phyloP scores from a whole-genome alignment of 176 grass and related monocot genomes.

The Phoenix roebelenii region DNA sequence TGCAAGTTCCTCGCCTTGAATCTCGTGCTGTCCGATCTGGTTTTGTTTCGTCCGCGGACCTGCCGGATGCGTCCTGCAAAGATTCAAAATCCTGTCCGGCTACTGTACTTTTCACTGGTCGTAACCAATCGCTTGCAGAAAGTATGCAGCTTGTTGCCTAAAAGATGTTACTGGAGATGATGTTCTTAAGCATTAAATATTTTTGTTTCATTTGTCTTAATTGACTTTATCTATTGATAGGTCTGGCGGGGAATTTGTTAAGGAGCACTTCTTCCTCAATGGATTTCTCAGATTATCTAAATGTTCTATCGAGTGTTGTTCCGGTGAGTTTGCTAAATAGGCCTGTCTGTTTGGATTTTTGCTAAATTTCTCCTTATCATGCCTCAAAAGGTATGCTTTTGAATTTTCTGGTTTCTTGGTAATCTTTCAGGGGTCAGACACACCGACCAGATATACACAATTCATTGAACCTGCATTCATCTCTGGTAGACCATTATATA shows the following conservation, averaged over 20 bases:
- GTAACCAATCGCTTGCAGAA: constrained; percentile 48
- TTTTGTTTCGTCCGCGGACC: constrained; percentile 14
- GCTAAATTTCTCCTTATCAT: neutral
- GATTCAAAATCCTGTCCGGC: constrained; percentile 48
- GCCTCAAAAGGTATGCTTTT: constrained; percentile 2
- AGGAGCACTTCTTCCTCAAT: constrained; percentile 23
- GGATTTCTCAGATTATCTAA: constrained; percentile 57
- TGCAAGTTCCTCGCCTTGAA: constrained; percentile 53
- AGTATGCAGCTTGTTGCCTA: constrained; percentile 24
- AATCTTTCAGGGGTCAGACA: constrained; percentile 48
- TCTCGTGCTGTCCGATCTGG: constrained; percentile 26
- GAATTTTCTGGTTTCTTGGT: neutral
- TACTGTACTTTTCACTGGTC: constrained; percentile 50
- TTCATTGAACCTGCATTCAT: constrained; percentile 61
- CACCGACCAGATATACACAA: constrained; percentile 28
- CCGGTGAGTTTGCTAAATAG: constrained; percentile 34
- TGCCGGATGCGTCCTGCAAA: constrained; percentile 45
- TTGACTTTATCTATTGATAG: constrained; percentile 22
- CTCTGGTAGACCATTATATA: constrained; percentile 42
- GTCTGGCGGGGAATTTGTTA: constrained; percentile 48
- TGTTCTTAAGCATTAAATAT: neutral
- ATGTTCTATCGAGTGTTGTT: constrained; percentile 28
- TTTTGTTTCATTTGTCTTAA: constrained; percentile 6
- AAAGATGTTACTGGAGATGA: neutral
- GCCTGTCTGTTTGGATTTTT: neutral